A percentile compares a stretch with the other conserved stretches of the same genome.
Conservation (phyloP, 139 green algal genomes). For the Astrephomene gubernaculifera region DNA sequence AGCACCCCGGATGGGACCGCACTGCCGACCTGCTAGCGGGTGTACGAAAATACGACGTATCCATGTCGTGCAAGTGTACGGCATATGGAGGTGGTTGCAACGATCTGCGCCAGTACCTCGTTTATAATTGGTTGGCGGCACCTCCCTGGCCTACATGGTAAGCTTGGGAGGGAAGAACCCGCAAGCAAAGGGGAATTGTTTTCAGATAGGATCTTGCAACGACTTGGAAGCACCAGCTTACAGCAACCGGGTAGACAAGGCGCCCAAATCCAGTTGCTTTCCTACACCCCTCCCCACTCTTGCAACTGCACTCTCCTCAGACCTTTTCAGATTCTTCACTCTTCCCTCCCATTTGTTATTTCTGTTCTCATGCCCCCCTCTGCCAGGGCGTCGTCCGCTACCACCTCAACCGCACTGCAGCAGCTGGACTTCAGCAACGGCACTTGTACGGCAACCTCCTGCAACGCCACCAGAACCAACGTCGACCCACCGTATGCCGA, state of each 20-base stretch:
- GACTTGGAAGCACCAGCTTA: not conserved
- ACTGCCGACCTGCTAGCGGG: not conserved
- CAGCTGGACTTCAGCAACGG: too few species aligned
- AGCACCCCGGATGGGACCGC: too few species aligned
- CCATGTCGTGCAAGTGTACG: not conserved
- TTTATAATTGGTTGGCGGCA: not conserved
- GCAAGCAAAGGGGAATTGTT: not conserved
- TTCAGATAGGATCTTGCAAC: not conserved
- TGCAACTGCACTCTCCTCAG: not conserved
- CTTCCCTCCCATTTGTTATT: too few species aligned
- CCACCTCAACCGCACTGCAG: too few species aligned
- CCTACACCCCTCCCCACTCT: not conserved
- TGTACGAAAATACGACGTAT: not conserved
- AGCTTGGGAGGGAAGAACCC: not conserved
- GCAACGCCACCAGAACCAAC: too few species aligned
- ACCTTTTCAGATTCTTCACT: too few species aligned
- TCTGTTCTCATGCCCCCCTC: too few species aligned
- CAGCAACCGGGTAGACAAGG: not conserved
- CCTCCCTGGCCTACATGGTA: not conserved
- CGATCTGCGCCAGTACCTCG: not conserved
- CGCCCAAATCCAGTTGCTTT: not conserved
- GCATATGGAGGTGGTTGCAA: not conserved
- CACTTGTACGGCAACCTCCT: too few species aligned
- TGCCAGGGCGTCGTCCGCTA: too few species aligned
- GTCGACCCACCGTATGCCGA: too few species aligned